phyloP scores from a whole-genome alignment of 2,329 filamentous ascomycete species.

The Claviceps quebecensis region DNA sequence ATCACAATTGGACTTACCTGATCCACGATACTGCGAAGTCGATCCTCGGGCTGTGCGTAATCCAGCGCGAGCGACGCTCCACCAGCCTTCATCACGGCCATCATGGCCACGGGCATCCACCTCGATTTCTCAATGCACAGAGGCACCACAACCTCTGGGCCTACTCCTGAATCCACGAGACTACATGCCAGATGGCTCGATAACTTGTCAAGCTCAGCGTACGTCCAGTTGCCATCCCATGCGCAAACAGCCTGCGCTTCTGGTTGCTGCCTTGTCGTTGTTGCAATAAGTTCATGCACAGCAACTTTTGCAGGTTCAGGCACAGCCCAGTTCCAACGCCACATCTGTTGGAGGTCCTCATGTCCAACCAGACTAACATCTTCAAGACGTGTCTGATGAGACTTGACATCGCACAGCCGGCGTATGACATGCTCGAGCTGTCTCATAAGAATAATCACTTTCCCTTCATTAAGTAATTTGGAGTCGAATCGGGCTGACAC shows the following conservation, averaged over 20 bases:
- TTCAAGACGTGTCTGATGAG: slow-evolving; percentile 1
- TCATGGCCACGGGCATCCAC: slow-evolving; percentile 12
- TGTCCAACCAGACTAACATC: background rate
- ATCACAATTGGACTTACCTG: slow-evolving; percentile 4
- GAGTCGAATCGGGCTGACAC: slow-evolving; percentile 8
- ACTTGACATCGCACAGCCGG: slow-evolving; percentile 3
- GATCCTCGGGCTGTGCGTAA: slow-evolving; percentile 10
- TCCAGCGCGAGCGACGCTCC: slow-evolving; percentile 15
- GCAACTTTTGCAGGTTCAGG: background rate
- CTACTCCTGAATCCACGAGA: slow-evolving; percentile 1
- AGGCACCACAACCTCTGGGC: slow-evolving; percentile 9
- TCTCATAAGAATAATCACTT: slow-evolving; percentile 4
- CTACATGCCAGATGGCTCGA: slow-evolving; percentile 9
- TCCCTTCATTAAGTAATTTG: slow-evolving; percentile 1
- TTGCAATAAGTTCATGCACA: slow-evolving; percentile 1
- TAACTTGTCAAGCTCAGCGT: slow-evolving; percentile 11
- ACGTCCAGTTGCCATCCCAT: slow-evolving; percentile 15
- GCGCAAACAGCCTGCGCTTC: slow-evolving; percentile 6
- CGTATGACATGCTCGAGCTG: slow-evolving; percentile 7
- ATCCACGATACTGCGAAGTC: slow-evolving; percentile 7
- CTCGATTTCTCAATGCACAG: slow-evolving; percentile 16
- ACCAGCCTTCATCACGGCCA: slow-evolving; percentile 17
- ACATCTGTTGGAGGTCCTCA: slow-evolving; percentile 2
- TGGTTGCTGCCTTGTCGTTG: background rate
- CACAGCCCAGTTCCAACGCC: slow-evolving; percentile 1